Base-by-base conservation (phyloP, 202 grass and related monocot genomes). In the Dendrocalamus latiflorus region DNA sequence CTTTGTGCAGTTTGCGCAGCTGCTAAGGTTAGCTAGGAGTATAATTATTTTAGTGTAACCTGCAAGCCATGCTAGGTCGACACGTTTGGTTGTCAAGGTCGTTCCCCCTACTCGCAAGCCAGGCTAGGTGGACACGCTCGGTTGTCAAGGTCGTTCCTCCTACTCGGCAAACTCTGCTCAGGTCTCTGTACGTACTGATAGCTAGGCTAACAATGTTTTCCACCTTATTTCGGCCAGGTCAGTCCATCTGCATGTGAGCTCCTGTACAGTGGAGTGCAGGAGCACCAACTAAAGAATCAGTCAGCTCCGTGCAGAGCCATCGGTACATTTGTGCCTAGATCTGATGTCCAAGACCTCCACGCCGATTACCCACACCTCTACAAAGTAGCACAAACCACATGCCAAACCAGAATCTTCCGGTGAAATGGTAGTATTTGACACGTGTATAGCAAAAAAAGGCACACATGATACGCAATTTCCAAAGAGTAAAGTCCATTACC, bases 61-160 rank as follows among this genome's bases (percentile, higher is more conserved):
- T 81, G 21, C 77, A 81, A 70, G 64, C 50, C 50, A 81, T 33
- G 50, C 9, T 28, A 56, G 34, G n/a, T n/a, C n/a, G n/a, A n/a
- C n/a, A n/a, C n/a, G n/a, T n/a, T n/a, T n/a, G n/a, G n/a, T n/a
- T n/a, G n/a, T n/a, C n/a, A n/a, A n/a, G n/a, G n/a, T n/a, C n/a
- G n/a, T n/a, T n/a, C n/a, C n/a, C n/a, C n/a, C n/a, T n/a, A n/a
- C n/a, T n/a, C n/a, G n/a, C n/a, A n/a, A n/a, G n/a, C n/a, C 33
- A 1, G 2, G 22, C 16, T 44, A 24, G 8, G 51, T 24, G 5
- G 48, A 50, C 48, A 17, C 1, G 48, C 4, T 17, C 12, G 48
- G 48, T 50, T 8, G 26, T 77, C 74, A 63, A 63, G 57, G 28
- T 47, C 15, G 1, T 26, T 13, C 49, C n/a, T n/a, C n/a, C n/a